Evolutionary conservation across 306 rosid species (phyloP).

Genomic region (Vigna hirtella): DNA sequence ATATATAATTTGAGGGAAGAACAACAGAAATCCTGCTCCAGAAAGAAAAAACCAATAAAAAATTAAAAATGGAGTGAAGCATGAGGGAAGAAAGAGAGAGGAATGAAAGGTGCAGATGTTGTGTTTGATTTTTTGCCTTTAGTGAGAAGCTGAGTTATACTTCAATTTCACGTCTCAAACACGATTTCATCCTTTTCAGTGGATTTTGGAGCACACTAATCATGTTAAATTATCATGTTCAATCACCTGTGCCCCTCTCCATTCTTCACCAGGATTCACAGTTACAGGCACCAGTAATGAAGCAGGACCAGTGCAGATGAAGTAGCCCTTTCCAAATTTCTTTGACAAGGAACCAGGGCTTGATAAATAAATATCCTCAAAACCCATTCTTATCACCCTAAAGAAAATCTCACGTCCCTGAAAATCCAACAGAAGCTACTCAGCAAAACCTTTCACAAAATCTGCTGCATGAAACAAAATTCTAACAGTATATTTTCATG

Average conservation of each 20-base stretch:
- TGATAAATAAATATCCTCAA: conserved; percentile 84
- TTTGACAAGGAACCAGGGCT: conserved; percentile 88
- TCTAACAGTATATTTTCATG: too few relatives aligned
- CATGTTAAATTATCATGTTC: conserved; percentile 79
- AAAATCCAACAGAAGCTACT: conserved; percentile 26
- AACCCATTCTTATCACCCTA: conserved; percentile 94
- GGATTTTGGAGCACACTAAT: neutral
- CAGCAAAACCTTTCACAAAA: neutral
- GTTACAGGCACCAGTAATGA: conserved; percentile 82
- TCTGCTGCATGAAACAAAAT: neutral
- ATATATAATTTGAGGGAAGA: conserved; percentile 19
- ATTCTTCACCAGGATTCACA: conserved; percentile 83
- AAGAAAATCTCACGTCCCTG: conserved; percentile 89
- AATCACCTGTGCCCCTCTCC: conserved; percentile 95
- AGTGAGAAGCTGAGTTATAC: neutral
- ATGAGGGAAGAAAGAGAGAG: conserved; percentile 10
- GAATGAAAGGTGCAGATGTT: conserved; percentile 5
- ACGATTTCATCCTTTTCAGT: neutral
- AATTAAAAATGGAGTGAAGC: conserved; percentile 36
- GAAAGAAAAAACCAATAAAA: neutral
- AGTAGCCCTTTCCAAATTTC: conserved; percentile 82
- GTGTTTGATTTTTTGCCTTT: neutral
- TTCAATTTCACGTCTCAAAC: neutral
- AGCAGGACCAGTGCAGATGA: conserved; percentile 97
- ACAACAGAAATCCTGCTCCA: conserved; percentile 34